Evolutionary conservation across 2,329 filamentous ascomycete genomes (phyloP), one percentile per base, ranked within the genome.

Genomic region (Monosporascus sp.): DNA sequence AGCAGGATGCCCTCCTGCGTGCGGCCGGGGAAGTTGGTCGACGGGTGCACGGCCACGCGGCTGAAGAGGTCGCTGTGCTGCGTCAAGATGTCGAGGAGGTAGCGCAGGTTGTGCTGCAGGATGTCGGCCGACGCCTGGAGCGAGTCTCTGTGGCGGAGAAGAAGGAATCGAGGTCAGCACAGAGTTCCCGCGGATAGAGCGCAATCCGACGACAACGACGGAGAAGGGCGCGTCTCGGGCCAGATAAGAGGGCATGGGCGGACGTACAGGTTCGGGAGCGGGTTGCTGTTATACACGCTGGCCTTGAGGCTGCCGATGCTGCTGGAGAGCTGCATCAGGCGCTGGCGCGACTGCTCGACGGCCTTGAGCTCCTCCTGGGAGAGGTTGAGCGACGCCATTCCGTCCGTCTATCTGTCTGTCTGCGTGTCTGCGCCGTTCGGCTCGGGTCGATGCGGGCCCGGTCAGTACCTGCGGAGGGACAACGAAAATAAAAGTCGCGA

Each of bases 81-180:
- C 57, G 77, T 77, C 47, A 90, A 76, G 62, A 85, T 80, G 39
- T 85, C 78, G 54, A 86, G 81, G 55, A 93, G 77, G 24, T 81
- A 82, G 57, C 79, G 74, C 39, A 94, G 80, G 67, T 89, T 89
- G 59, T 80, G 80, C 59, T 86, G 85, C 50, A 91, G 80, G 66
- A 91, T 89, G 58, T 80, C 78, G 44, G 85, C 79, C 48, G 86
- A 87, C n/a, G 83, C 82, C 67, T 90, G 86, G 48, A 92, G 78
- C 15, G 87, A 89, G 46, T 83, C 79, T 64, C 88, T 90, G 59
- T 25, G 4, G 25, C 27, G 18, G 27, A 11, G 27, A 31, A 11
- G 27, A 31, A 11, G 27, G 8, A 31, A 31, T 5, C 27, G 9
- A 2, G 9, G 27, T 31, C 27, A 31, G 27, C 27, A 9, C 27